Evolutionary conservation across 805 yeast species (phyloP).

Genomic region (Starmerella bacillaris): DNA sequence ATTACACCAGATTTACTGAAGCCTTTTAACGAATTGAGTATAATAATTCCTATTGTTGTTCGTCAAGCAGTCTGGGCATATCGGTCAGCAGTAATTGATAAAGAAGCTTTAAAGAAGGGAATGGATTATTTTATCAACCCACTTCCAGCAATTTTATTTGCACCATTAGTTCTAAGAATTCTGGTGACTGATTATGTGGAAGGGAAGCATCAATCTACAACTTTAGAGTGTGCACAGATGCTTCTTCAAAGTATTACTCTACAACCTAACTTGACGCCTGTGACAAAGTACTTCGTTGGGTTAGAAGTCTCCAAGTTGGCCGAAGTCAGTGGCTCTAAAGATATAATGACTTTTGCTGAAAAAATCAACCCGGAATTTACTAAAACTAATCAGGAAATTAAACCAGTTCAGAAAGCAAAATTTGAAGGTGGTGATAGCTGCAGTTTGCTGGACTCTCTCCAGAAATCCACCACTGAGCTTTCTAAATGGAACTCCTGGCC

Average conservation of each 20-base stretch:
- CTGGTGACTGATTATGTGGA: slow-evolving; percentile 26
- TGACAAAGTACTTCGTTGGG: too few relatives aligned
- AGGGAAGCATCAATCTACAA: slow-evolving; percentile 8
- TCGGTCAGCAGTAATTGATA: slow-evolving; percentile 35
- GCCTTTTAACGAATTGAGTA: slow-evolving; percentile 43
- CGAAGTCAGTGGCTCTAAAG: not conserved
- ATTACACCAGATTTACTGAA: slow-evolving; percentile 50
- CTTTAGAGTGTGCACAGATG: slow-evolving; percentile 9
- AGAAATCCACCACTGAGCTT: slow-evolving; percentile 1
- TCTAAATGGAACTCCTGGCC: slow-evolving; percentile 12
- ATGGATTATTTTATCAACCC: slow-evolving; percentile 75
- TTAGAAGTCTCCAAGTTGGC: slow-evolving; percentile 1
- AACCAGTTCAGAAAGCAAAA: not conserved
- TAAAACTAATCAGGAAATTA: not conserved
- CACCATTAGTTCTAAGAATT: slow-evolving; percentile 37
- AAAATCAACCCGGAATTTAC: not conserved
- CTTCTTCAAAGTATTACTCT: slow-evolving; percentile 4
- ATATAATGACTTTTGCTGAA: not conserved
- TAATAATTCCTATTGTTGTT: slow-evolving; percentile 51
- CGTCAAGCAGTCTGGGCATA: slow-evolving; percentile 53
- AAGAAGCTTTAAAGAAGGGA: slow-evolving; percentile 51
- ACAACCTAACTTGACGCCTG: slow-evolving; percentile 1
- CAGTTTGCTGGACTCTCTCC: not conserved
- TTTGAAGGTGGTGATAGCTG: not conserved
- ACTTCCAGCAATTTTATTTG: slow-evolving; percentile 41